Evolutionary conservation across 306 rosid genomes (phyloP), one percentile per base, ranked within the genome.

Genomic region (Cucumis melo): DNA sequence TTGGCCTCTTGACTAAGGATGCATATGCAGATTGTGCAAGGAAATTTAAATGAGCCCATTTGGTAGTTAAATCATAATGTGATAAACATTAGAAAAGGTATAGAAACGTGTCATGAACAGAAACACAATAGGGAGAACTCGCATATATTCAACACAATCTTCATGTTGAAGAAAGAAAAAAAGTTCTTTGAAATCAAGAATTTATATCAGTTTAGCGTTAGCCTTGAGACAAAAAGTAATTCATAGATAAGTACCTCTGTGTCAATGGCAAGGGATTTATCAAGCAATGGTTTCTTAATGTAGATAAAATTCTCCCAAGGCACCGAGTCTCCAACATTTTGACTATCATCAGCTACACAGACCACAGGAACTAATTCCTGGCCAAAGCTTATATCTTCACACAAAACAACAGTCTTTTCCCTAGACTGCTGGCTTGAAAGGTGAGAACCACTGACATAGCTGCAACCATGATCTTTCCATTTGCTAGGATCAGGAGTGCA

Each of bases 301-400:
- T 95, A 95, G 73, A 87, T 84, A 82, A 95, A 95, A 83, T 84
- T 84, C 87, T 86, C 87, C 99, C 99, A 92, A 73, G 96, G 93
- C 85, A 48, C 79, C 51, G 84, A 81, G 65, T 77, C 29, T 78
- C 82, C 80, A 73, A 29, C 67, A 82, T 81, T 83, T 83, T 87
- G 84, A 50, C 81, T 81, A 78, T 90, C 82, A 84, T 95, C 96
- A 60, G 85, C 90, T 27, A 90, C 88, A 74, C 99, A 95, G 76
- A 81, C 79, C 88, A 95, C 91, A 1, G 96, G 92, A 85, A 89
- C 76, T 24, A 82, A 76, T 87, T 95, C 99, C 85, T 83, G 85
- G 80, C 99, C 99, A 75, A 85, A 90, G 89, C 99, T 95, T 79
- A 95, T 86, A 84, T 95, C 99, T 82, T 83, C 89, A 77, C 96